Conservation (phyloP, 1,284 basidiomycete species). For the Pterulicium gracile region DNA sequence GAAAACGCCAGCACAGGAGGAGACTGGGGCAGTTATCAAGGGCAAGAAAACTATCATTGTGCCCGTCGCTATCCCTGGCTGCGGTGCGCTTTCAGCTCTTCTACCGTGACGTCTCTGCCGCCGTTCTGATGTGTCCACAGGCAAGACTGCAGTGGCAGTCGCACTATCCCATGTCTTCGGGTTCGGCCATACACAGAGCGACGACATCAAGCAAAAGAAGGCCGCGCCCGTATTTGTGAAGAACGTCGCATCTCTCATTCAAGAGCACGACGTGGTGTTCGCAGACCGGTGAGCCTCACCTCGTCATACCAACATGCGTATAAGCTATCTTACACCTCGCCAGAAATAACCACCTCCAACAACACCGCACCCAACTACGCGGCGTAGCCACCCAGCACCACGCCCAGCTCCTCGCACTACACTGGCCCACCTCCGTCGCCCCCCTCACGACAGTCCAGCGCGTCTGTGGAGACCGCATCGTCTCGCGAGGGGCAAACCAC, state of each 20-base stretch:
- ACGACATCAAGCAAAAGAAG: constrained; percentile 80
- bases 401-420: constrained; percentile 45
- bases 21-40: constrained; percentile 26
- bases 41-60: constrained; percentile 77
- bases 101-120: background rate
- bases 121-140: constrained; percentile 23
- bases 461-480: constrained; percentile 68
- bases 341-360: constrained; percentile 81
- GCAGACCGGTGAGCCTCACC: constrained; percentile 51
- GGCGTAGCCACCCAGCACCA: constrained; percentile 31
- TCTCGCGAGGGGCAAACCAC: constrained; percentile 71
- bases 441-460: constrained; percentile 52
- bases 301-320: background rate
- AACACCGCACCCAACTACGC: constrained; percentile 66
- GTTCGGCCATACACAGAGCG: constrained; percentile 87
- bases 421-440: constrained; percentile 48
- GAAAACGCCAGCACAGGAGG: constrained; percentile 11
- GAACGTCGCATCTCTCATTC: constrained; percentile 58
- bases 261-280: constrained; percentile 67
- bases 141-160: constrained; percentile 82
- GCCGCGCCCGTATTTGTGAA: constrained; percentile 68
- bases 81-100: constrained; percentile 47
- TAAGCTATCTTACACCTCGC: constrained; percentile 1
- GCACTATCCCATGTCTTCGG: constrained; percentile 73
- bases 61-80: constrained; percentile 87